A percentile compares a stretch with the other conserved stretches of the same genome.
Evolutionary conservation across 495 filamentous ascomycete species (phyloP).

Genomic region (Aspergillus saccharolyticus): DNA sequence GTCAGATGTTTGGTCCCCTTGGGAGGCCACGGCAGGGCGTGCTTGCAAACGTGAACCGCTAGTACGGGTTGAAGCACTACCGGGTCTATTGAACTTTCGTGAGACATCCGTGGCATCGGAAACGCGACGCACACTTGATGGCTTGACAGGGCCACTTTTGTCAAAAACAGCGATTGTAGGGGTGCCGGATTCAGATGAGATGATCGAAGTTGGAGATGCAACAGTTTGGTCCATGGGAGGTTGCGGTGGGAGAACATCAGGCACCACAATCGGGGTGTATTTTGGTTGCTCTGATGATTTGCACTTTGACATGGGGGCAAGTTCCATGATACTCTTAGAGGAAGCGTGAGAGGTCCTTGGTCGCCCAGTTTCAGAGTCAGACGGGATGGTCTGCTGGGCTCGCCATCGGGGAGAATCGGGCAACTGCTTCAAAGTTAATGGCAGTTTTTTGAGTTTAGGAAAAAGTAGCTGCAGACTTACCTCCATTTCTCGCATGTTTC

Average conservation of each 20-base stretch:
- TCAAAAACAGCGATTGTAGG: constrained; percentile 4
- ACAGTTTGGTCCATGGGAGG: constrained; percentile 51
- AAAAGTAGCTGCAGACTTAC: constrained; percentile 40
- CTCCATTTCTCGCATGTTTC: constrained; percentile 80
- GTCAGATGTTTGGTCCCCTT: constrained; percentile 66
- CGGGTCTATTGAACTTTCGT: constrained; percentile 15
- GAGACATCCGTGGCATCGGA: constrained; percentile 22
- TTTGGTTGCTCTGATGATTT: constrained; percentile 25
- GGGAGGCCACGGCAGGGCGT: constrained; percentile 59
- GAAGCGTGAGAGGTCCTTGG: constrained; percentile 23
- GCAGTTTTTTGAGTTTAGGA: neutral
- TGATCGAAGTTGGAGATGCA: constrained; percentile 77
- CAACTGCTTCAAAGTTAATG: constrained; percentile 24
- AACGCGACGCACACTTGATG: constrained; percentile 9
- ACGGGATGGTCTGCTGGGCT: constrained; percentile 28
- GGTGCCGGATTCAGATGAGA: constrained; percentile 64
- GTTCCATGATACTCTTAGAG: constrained; percentile 18
- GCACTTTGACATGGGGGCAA: constrained; percentile 15
- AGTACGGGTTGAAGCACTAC: constrained; percentile 20
- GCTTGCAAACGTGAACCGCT: constrained; percentile 55
- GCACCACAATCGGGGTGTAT: constrained; percentile 28
- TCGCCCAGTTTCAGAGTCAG: constrained; percentile 26
- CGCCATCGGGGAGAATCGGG: constrained; percentile 39
- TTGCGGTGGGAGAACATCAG: constrained; percentile 21
- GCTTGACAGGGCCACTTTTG: constrained; percentile 4